Conservation (phyloP, 2,329 filamentous ascomycete species). For the Phialophora macrospora region DNA sequence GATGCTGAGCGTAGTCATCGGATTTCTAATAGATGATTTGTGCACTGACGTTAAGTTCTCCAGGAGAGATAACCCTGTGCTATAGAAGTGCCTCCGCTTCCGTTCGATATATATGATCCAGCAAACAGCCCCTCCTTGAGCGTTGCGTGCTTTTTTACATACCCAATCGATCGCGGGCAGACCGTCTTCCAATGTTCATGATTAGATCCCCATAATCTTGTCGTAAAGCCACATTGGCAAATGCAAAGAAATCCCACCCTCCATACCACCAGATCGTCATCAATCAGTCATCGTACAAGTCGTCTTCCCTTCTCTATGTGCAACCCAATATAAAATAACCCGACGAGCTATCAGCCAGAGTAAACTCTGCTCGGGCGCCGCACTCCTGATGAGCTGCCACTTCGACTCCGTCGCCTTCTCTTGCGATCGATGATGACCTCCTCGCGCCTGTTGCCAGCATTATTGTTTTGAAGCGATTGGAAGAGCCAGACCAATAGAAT, state of each 20-base stretch:
- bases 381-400: constrained; percentile 37
- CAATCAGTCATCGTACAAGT: constrained; percentile 16
- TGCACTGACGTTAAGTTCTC: background rate
- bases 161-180: background rate
- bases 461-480: constrained; percentile 26
- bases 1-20: background rate
- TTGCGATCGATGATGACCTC: constrained; percentile 37
- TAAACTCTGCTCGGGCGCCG: constrained; percentile 38
- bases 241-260: background rate
- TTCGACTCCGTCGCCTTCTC: constrained; percentile 34
- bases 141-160: background rate
- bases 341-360: constrained; percentile 16
- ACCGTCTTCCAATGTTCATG: background rate
- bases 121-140: background rate
- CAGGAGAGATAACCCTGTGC: background rate
- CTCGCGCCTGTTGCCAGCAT: constrained; percentile 27
- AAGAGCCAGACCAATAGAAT: constrained; percentile 38
- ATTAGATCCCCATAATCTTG: background rate
- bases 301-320: constrained; percentile 1
- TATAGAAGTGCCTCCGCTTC: background rate
- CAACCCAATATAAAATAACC: background rate
- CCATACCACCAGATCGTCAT: background rate
- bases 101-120: background rate
- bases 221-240: background rate
- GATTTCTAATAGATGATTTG: background rate